These are phyloP conservation scores for Eutrema yunnanense DNA, from an alignment of 345 rosid genomes.

Conservation along the genomic window DNA sequence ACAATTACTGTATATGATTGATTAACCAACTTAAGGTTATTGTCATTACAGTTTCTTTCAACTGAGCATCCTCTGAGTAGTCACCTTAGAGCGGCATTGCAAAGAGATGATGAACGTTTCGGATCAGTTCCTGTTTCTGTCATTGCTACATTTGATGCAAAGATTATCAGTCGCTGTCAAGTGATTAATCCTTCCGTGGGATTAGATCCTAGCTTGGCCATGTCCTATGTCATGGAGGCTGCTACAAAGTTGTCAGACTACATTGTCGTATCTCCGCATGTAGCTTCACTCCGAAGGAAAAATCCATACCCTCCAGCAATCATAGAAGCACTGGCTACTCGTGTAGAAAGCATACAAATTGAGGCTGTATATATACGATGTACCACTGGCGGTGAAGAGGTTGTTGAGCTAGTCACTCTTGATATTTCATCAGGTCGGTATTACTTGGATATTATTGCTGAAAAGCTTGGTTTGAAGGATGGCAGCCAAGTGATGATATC, in stretches of 20 bases:
- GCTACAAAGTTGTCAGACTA: slow-evolving; percentile 45
- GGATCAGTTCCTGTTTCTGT: slow-evolving; percentile 62
- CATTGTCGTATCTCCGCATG: slow-evolving; percentile 35
- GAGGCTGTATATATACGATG: slow-evolving; percentile 51
- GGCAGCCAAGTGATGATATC: slow-evolving; percentile 56
- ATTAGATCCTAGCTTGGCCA: slow-evolving; percentile 43
- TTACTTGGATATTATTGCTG: slow-evolving; percentile 68
- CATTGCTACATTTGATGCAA: slow-evolving; percentile 56
- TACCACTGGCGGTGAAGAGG: slow-evolving; percentile 30
- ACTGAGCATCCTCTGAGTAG: slow-evolving; percentile 59
- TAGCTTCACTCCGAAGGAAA: slow-evolving; percentile 42
- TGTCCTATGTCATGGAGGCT: slow-evolving; percentile 51
- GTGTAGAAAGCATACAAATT: slow-evolving; percentile 23
- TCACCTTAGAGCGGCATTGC: slow-evolving; percentile 61
- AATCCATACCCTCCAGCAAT: slow-evolving; percentile 44
- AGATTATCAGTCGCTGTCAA: slow-evolving; percentile 50
- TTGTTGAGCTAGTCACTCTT: slow-evolving; percentile 42
- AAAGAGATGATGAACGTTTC: slow-evolving; percentile 43
- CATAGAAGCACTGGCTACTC: slow-evolving; percentile 29
- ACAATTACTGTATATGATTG: neutral
- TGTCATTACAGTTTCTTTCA: slow-evolving; percentile 50
- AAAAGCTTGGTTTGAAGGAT: slow-evolving; percentile 50
- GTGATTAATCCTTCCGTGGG: slow-evolving; percentile 51
- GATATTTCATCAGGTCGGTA: slow-evolving; percentile 42
- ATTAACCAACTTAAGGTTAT: neutral